Conservation (phyloP, 352 stramenopile genomes). For the Globisporangium perplexum region DNA sequence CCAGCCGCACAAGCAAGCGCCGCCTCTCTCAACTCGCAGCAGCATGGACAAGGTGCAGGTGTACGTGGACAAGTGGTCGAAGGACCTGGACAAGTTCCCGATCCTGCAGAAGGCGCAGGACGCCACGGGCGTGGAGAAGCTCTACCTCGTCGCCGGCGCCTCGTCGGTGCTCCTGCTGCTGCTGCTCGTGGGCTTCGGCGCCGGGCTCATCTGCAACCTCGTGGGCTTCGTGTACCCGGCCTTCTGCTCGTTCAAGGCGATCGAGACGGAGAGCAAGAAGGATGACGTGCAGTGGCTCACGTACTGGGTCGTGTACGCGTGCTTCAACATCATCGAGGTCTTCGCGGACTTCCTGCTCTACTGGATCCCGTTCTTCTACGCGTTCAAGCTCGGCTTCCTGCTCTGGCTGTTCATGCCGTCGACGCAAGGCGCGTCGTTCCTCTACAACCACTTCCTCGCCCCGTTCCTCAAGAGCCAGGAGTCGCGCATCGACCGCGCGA, state of each 20-base stretch:
- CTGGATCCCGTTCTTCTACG: conserved; percentile 98
- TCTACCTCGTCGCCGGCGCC: conserved; percentile 74
- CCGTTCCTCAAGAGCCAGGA: conserved; percentile 84
- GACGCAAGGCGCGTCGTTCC: conserved; percentile 92
- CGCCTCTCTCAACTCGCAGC: no score
- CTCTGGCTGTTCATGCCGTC: conserved; percentile 97
- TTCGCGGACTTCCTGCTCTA: conserved; percentile 96
- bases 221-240: conserved; percentile 82
- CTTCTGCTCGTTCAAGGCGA: conserved; percentile 82
- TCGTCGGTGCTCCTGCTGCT: conserved; percentile 66
- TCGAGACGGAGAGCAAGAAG: conserved; percentile 73
- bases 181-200: conserved; percentile 81
- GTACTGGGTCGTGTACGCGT: conserved; percentile 98
- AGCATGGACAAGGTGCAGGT: conserved; percentile 81
- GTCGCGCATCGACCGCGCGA: conserved; percentile 75
- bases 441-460: conserved; percentile 93
- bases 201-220: conserved; percentile 79
- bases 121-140: conserved; percentile 81
- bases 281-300: conserved; percentile 91
- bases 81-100: conserved; percentile 79
- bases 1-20: not conserved
- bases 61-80: conserved; percentile 83
- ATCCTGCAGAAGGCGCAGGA: conserved; percentile 77
- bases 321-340: conserved; percentile 96
- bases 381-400: conserved; percentile 97